Percentiles rank a stretch among this genome's conserved stretches.
Conservation (phyloP, 441 rosid genomes). For the Populus trichocarpa region DNA sequence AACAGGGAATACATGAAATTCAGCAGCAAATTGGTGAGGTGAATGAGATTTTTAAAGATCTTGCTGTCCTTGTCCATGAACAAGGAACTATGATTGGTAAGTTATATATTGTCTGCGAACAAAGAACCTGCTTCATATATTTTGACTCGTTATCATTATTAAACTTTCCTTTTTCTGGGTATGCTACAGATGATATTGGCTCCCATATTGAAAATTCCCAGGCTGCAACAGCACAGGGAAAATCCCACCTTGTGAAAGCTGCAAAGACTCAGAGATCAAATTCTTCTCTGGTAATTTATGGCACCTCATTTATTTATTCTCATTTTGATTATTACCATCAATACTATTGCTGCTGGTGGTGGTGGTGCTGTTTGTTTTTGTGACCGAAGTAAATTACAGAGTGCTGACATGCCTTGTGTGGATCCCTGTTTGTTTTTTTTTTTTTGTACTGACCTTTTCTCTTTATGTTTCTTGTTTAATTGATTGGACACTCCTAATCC, state of each 20-base stretch:
- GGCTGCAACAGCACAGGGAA: slow-evolving; percentile 59
- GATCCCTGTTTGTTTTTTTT: not conserved
- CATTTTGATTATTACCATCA: not conserved
- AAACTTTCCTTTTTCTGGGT: not conserved
- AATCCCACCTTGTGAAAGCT: slow-evolving; percentile 60
- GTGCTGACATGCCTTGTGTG: not conserved
- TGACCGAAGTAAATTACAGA: not conserved
- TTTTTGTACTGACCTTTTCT: not conserved
- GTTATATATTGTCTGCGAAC: not conserved
- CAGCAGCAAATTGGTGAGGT: slow-evolving; percentile 93
- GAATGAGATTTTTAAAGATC: slow-evolving; percentile 88
- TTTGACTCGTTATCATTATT: not conserved
- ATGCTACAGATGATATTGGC: slow-evolving; percentile 64
- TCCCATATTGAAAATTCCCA: slow-evolving; percentile 56
- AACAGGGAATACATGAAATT: slow-evolving; percentile 85
- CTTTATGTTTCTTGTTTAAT: not conserved
- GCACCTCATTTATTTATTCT: not conserved
- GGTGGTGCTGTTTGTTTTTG: not conserved
- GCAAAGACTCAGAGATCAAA: slow-evolving; percentile 70
- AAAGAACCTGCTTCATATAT: not conserved
- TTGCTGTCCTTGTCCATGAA: slow-evolving; percentile 84
- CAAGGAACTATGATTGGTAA: slow-evolving; percentile 88
- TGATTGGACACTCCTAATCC: not conserved
- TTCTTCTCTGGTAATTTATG: slow-evolving; percentile 73
- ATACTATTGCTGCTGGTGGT: not conserved